Conservation (phyloP, 2,329 filamentous ascomycete species). For the Cercospora sojina region DNA sequence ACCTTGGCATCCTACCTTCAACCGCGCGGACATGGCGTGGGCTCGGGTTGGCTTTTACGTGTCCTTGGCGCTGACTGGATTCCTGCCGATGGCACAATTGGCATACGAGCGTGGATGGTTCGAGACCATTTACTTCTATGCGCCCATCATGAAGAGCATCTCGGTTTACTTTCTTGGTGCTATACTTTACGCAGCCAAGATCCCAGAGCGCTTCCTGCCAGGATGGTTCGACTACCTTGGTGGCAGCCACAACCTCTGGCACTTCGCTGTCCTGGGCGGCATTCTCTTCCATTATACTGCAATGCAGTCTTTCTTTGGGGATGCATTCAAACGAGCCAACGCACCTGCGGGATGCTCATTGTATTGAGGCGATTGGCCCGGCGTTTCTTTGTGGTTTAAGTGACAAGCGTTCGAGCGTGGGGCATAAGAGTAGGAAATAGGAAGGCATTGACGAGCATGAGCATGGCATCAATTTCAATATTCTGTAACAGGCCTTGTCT, state of each 20-base stretch:
- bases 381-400: background rate
- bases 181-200: slow-evolving; percentile 82
- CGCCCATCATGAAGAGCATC: slow-evolving; percentile 79
- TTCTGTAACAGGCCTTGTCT: slow-evolving; percentile 1
- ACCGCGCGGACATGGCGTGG: slow-evolving; percentile 89
- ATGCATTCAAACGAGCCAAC: slow-evolving; percentile 43
- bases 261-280: slow-evolving; percentile 87
- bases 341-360: slow-evolving; percentile 17
- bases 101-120: slow-evolving; percentile 71
- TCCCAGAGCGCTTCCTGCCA: slow-evolving; percentile 89
- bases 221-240: slow-evolving; percentile 94
- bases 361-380: background rate
- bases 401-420: slow-evolving; percentile 16
- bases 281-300: slow-evolving; percentile 97
- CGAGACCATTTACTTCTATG: slow-evolving; percentile 88
- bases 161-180: slow-evolving; percentile 84
- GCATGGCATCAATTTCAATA: background rate
- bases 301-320: slow-evolving; percentile 90
- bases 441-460: slow-evolving; percentile 4
- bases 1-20: slow-evolving; percentile 95
- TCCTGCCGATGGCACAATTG: slow-evolving; percentile 83
- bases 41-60: slow-evolving; percentile 88
- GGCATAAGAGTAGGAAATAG: background rate
- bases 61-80: slow-evolving; percentile 80
- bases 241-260: slow-evolving; percentile 96